Evolutionary conservation across 164 flowering plant species (phyloP), one percentile per base, ranked within the genome.

Genomic region (Berberis thunbergii): DNA sequence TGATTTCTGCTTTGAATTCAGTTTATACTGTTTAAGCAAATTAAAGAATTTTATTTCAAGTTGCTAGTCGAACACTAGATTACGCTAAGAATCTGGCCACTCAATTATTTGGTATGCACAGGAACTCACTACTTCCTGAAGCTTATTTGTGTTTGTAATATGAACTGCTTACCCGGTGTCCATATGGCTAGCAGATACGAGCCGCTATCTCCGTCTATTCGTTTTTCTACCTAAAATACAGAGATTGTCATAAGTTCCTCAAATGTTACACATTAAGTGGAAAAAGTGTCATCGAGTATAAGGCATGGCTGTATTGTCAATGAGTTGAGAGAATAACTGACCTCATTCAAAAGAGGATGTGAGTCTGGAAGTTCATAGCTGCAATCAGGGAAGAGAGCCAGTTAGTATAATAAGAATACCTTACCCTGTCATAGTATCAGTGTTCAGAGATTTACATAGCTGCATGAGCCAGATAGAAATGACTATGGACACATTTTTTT

Each of bases 321-420:
- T 26, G 26, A 58, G 55, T 49, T 39, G 62, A 39, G 63, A 54
- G 56, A 54, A 53, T 59, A 52, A 75, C 94, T 85, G 48, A 95
- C 99, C 82, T 78, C 86, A 65, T 79, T 50, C 54, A 95, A 65
- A 56, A 95, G 97, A 65, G 91, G 94, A 71, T 95, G 99, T 6
- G 83, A 74, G 70, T 95, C 99, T 73, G 97, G 98, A 67, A 95
- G 88, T 76, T 95, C 98, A 62, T 95, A 95, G 56, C 99, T 95
- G 94, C 79, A 86, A 49, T 40, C 38, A 70, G 41, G 54, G 40
- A 57, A 49, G 64, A 70, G 53, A 71, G 44, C 13, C 4, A 26
- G 54, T 7, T 26, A 26, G 26, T 26, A 26, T 26, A 26, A 26
- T 26, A 26, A 26, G 26, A 26, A 26, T 26, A 26, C 26, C 26